Conservation (phyloP, 1,139 yeast genomes). For the Taphrina flavorubra region DNA sequence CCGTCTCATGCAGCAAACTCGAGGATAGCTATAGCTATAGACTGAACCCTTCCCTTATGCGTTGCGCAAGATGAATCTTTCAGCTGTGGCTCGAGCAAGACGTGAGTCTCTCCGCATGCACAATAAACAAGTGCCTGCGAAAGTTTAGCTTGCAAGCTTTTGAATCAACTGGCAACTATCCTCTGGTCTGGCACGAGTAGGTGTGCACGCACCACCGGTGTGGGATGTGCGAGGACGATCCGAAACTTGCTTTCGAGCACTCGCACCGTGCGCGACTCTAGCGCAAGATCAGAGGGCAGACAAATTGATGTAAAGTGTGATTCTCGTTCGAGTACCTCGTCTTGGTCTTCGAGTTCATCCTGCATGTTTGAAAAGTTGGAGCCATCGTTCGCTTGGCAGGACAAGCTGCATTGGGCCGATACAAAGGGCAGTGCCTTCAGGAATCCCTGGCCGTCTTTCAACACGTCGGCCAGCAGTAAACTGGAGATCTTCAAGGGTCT, state of each 20-base stretch:
- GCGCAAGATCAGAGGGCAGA: neutral
- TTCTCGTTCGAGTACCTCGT: neutral
- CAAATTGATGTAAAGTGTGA: constrained; percentile 2
- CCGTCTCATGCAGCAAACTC: no score
- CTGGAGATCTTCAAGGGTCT: constrained; percentile 19
- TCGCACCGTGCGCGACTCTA: constrained; percentile 2
- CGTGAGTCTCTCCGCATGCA: neutral
- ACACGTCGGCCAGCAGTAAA: constrained; percentile 11
- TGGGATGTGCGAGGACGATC: constrained; percentile 1
- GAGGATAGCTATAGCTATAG: no score
- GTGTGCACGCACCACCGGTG: constrained; percentile 10
- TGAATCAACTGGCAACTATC: constrained; percentile 8
- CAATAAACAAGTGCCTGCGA: neutral
- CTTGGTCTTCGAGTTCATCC: constrained; percentile 16
- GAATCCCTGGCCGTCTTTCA: constrained; percentile 39
- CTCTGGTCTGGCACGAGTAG: neutral
- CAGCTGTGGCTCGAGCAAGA: no score
- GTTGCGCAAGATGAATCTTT: no score
- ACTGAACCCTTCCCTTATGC: no score
- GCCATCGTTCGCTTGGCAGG: neutral
- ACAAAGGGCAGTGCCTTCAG: constrained; percentile 1
- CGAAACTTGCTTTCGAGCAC: constrained; percentile 13
- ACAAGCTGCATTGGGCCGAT: constrained; percentile 3
- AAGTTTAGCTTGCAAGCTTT: neutral
- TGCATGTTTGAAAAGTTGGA: constrained; percentile 14